These are phyloP conservation scores for Erodium moschatum DNA, from an alignment of 441 rosid species.

Conservation along the genomic window DNA sequence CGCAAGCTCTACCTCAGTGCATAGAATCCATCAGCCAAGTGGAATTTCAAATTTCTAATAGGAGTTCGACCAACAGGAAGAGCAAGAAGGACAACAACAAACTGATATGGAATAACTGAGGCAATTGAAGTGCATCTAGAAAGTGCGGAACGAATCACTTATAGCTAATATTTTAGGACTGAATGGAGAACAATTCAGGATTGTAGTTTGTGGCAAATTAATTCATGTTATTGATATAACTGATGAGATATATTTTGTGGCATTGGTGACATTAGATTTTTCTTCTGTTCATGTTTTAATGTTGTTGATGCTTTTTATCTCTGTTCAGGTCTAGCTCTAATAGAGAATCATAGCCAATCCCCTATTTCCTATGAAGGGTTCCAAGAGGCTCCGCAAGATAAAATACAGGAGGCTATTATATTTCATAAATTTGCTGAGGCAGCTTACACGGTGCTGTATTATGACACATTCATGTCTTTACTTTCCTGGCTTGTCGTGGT, in stretches of 20 bases:
- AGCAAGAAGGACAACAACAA: background rate
- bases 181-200: background rate
- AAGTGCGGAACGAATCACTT: background rate
- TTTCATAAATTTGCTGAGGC: conserved; percentile 88
- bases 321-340: conserved; percentile 72
- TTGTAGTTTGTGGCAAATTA: background rate
- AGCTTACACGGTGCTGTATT: conserved; percentile 62
- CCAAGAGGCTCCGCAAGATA: conserved; percentile 51
- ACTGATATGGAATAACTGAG: background rate
- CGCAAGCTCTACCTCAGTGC: too few relatives aligned
- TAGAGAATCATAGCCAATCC: conserved; percentile 46
- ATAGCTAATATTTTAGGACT: background rate
- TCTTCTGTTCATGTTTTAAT: background rate
- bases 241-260: background rate
- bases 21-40: conserved; percentile 1
- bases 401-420: conserved; percentile 50
- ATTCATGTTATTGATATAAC: background rate
- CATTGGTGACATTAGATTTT: background rate
- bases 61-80: background rate
- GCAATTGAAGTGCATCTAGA: background rate
- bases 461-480: conserved; percentile 2
- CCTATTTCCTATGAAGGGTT: conserved; percentile 34
- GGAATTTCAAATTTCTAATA: background rate
- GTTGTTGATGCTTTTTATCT: background rate
- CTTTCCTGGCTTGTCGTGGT: background rate